These are phyloP conservation scores for Apiospora rasikravindrae DNA, from an alignment of 2,329 filamentous ascomycete species.

Conservation along the genomic window DNA sequence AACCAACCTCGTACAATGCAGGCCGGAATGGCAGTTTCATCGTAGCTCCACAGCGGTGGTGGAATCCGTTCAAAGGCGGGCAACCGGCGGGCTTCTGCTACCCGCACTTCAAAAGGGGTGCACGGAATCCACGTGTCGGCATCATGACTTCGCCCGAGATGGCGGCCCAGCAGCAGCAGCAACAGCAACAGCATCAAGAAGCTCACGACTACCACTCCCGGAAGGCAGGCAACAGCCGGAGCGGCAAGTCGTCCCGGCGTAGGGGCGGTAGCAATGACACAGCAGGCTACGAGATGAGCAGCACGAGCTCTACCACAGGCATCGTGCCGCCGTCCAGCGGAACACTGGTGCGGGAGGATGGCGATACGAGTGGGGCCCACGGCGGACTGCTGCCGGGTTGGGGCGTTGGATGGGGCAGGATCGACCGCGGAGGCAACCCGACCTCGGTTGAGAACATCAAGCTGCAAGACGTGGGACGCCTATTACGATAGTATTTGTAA, in stretches of 20 bases:
- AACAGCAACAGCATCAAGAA: background rate
- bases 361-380: conserved; percentile 23
- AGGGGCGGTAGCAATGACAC: conserved; percentile 21
- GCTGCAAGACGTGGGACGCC: conserved; percentile 44
- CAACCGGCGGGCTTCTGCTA: conserved; percentile 58
- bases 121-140: conserved; percentile 40
- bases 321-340: conserved; percentile 24
- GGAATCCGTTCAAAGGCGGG: conserved; percentile 56
- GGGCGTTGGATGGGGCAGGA: conserved; percentile 47
- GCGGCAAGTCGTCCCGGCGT: conserved; percentile 29
- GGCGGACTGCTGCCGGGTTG: conserved; percentile 40
- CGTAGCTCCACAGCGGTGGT: conserved; percentile 40
- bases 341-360: conserved; percentile 19
- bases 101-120: conserved; percentile 37
- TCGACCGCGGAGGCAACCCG: conserved; percentile 39
- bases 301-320: conserved; percentile 34
- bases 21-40: conserved; percentile 57
- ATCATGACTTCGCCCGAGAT: conserved; percentile 52
- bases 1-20: conserved; percentile 62
- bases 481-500: conserved; percentile 32
- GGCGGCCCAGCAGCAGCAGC: conserved; percentile 31
- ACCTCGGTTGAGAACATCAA: conserved; percentile 41
- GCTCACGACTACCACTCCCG: background rate
- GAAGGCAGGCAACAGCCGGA: background rate
- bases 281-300: conserved; percentile 28